These are phyloP conservation scores for Domatiomyces catenatus DNA, from an alignment of 2,329 filamentous ascomycete species.

Conservation along the genomic window DNA sequence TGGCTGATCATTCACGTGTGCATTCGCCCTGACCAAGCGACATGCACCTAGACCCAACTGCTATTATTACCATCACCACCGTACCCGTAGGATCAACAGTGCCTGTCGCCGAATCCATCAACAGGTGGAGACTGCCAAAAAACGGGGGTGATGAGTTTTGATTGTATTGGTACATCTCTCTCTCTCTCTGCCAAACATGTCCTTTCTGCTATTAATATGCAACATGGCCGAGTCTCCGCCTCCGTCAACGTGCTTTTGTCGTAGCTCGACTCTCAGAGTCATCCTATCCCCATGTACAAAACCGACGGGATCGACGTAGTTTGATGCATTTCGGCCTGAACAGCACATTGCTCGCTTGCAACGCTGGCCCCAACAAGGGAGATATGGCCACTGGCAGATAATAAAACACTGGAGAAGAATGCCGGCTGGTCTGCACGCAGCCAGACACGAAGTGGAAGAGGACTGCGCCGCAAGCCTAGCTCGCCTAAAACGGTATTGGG, in stretches of 20 bases:
- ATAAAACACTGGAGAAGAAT: background rate
- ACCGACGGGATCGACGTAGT: background rate
- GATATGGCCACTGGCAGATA: background rate
- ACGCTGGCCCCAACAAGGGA: background rate
- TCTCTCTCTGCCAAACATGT: background rate
- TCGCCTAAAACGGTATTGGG: constrained; percentile 33
- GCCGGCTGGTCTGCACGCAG: background rate
- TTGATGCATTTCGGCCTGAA: background rate
- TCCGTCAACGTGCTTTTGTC: background rate
- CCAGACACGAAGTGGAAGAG: background rate
- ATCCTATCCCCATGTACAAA: background rate
- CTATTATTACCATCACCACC: no score
- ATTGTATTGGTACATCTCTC: background rate
- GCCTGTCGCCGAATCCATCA: no score
- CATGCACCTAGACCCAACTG: no score
- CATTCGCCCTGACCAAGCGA: no score
- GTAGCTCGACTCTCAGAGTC: background rate
- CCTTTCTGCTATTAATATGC: background rate
- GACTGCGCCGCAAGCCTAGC: background rate
- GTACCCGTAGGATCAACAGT: no score
- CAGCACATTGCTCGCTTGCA: background rate
- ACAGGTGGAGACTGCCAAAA: background rate
- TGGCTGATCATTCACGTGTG: no score
- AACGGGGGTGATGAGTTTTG: background rate
- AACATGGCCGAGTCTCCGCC: background rate